These are phyloP conservation scores for Blastobotrys muscicola DNA, from an alignment of 805 yeast genomes.

Conservation along the genomic window DNA sequence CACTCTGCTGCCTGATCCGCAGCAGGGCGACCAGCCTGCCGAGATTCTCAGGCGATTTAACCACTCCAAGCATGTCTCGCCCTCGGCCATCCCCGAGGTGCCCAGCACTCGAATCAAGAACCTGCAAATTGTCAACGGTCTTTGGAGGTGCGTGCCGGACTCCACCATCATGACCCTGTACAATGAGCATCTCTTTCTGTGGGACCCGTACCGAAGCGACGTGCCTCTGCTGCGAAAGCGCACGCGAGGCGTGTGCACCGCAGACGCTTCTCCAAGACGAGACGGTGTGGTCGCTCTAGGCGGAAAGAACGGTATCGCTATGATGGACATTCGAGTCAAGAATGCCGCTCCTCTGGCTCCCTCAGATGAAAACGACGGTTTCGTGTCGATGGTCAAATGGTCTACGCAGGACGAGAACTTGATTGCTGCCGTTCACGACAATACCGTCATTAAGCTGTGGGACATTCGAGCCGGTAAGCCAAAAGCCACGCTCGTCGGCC, in stretches of 20 bases:
- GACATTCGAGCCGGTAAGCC: conserved; percentile 56
- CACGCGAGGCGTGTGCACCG: conserved; percentile 39
- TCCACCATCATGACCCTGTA: conserved; percentile 52
- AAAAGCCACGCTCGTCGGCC: conserved; percentile 46
- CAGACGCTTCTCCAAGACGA: conserved; percentile 40
- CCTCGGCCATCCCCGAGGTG: conserved; percentile 11
- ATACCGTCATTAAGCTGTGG: conserved; percentile 57
- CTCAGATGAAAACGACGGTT: conserved; percentile 23
- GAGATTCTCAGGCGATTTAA: conserved; percentile 71
- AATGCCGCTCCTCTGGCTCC: conserved; percentile 39
- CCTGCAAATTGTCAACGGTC: conserved; percentile 30
- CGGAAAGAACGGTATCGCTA: conserved; percentile 57
- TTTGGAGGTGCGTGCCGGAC: conserved; percentile 37
- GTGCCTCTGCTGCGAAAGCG: conserved; percentile 48
- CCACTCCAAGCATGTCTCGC: conserved; percentile 53
- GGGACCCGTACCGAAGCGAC: conserved; percentile 60
- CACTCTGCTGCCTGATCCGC: conserved; percentile 53
- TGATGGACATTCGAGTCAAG: conserved; percentile 57
- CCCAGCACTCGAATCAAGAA: conserved; percentile 26
- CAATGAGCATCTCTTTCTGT: conserved; percentile 60
- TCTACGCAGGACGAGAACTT: conserved; percentile 48
- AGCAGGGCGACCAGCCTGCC: conserved; percentile 43
- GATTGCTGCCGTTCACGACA: conserved; percentile 55
- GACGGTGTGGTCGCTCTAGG: conserved; percentile 52
- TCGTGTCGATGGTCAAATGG: conserved; percentile 50